Base-by-base conservation (phyloP, 73 alveolate genomes). In the Blepharisma japonicum region DNA sequence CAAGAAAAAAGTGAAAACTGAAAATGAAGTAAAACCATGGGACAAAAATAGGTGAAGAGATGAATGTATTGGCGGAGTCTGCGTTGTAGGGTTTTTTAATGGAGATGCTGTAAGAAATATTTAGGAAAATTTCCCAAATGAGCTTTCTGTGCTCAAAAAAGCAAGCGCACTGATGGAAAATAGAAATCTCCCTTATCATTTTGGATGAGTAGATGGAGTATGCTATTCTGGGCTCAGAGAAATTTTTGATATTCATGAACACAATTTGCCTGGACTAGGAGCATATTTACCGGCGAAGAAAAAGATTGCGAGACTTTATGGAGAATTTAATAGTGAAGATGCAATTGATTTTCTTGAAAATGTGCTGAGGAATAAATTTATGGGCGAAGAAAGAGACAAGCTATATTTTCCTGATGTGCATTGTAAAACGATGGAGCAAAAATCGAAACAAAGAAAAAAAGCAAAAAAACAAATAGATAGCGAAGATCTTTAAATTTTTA, bases 131-230 rank as follows among this genome's bases (percentile, higher is more conserved):
- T 11, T 18, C 21, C 23, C 74, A 61, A 25, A 14, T 20, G 49
- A n/a, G 11, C 23, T 14, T 25, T 14, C 14, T 14, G 23, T 39
- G 18, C 47, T 61, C 14, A 61, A 61, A 61, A 61, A 25, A 14
- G 74, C 47, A n/a, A 61, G 23, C 18, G 74, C 74, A 20, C 74
- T 18, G 2, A 61, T 61, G 38, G 74, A 61, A 8, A 14, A n/a
- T 9, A n/a, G 46, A 61, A 61, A 61, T 14, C 50, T 61, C 46
- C 74, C 74, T 18, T n/a, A 14, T 20, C 74, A 61, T 61, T 61
- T 61, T 61, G 74, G 14, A 14, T 8, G 18, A n/a, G 50, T 61
- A 14, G 74, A 61, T 25, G 74, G 74, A 20, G 18, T 2, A 0
- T 61, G 74, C 23, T 39, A 61, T 14, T 5, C 14, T 61, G 74